Evolutionary conservation across 257 asterid species (phyloP).

Genomic region (Nicotiana attenuata): DNA sequence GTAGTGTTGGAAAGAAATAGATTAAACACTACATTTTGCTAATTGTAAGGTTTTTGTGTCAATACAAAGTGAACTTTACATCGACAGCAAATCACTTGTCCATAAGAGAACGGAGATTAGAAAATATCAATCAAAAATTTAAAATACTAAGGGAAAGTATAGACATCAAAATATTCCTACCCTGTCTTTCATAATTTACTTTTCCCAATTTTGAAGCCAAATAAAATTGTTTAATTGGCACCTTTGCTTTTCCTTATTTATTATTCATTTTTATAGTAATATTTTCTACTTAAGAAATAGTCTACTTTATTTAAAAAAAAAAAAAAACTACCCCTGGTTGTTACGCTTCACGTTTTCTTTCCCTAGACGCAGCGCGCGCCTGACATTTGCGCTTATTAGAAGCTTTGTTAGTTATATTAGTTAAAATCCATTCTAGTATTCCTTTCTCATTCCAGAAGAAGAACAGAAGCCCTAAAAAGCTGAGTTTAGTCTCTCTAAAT

Average conservation of each 20-base stretch:
- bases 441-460: background rate
- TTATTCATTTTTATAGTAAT: too few relatives aligned
- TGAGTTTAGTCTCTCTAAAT: background rate
- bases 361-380: background rate
- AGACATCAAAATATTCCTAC: background rate
- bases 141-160: background rate
- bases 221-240: background rate
- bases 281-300: too few relatives aligned
- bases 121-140: too few relatives aligned
- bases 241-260: background rate
- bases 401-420: conserved; percentile 3
- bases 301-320: too few relatives aligned
- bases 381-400: background rate
- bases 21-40: too few relatives aligned
- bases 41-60: too few relatives aligned
- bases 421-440: background rate
- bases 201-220: background rate
- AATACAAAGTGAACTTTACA: too few relatives aligned
- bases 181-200: background rate
- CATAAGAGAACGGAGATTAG: too few relatives aligned
- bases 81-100: too few relatives aligned
- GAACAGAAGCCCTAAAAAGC: background rate
- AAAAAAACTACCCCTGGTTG: too few relatives aligned
- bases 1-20: too few relatives aligned
- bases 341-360: too few relatives aligned